Percentiles rank a stretch among this genome's conserved stretches.
These are phyloP conservation scores for Clausena lansium DNA, from an alignment of 345 rosid genomes.

Conservation along the genomic window DNA sequence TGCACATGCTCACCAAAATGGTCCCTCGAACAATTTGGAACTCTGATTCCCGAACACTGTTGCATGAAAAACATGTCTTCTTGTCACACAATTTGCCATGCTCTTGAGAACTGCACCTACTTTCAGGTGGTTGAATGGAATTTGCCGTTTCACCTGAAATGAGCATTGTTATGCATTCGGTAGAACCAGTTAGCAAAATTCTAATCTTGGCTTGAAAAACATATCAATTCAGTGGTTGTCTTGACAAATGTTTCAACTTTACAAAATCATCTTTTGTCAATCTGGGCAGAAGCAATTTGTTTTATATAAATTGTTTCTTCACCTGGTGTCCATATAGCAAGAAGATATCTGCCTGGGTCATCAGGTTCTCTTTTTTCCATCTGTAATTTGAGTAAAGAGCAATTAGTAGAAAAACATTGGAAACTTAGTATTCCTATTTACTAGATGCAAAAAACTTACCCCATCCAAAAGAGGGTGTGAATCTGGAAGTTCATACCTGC, in stretches of 20 bases:
- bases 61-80: slow-evolving; percentile 73
- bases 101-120: slow-evolving; percentile 52
- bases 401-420: slow-evolving; percentile 12
- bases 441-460: slow-evolving; percentile 46
- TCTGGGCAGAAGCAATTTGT: background rate
- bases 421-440: slow-evolving; percentile 6
- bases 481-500: slow-evolving; percentile 91
- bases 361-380: slow-evolving; percentile 75
- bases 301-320: slow-evolving; percentile 7
- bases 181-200: slow-evolving; percentile 11
- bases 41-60: slow-evolving; percentile 58
- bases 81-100: slow-evolving; percentile 51
- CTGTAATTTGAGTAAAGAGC: slow-evolving; percentile 38
- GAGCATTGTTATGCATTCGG: slow-evolving; percentile 8
- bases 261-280: background rate
- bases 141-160: slow-evolving; percentile 78
- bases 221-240: background rate
- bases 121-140: slow-evolving; percentile 61
- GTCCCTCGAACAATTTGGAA: slow-evolving; percentile 87
- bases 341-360: slow-evolving; percentile 82
- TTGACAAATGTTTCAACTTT: background rate
- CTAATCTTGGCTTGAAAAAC: slow-evolving; percentile 2
- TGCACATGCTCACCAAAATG: slow-evolving; percentile 58
- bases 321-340: slow-evolving; percentile 99
- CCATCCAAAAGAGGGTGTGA: slow-evolving; percentile 71